These are phyloP conservation scores for Rhododendron williamsianum DNA, from an alignment of 148 eudicot genomes.

Conservation along the genomic window DNA sequence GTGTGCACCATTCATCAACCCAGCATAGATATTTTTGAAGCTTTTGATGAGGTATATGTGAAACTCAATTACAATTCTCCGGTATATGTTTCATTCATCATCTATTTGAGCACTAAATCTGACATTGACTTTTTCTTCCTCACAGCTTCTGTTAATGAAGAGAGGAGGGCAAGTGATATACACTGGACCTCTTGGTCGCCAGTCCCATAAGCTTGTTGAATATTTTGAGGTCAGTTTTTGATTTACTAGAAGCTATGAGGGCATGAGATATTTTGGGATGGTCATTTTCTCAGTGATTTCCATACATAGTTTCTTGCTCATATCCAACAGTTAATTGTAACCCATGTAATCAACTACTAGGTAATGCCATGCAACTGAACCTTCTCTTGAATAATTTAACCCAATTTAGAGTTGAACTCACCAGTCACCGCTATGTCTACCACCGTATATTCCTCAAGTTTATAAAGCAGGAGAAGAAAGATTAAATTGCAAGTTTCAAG, in stretches of 20 bases:
- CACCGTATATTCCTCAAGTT: not conserved
- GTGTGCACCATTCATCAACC: constrained; percentile 39
- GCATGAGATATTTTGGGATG: not conserved
- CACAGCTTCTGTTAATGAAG: constrained; percentile 45
- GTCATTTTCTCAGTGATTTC: not conserved
- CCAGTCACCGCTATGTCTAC: not conserved
- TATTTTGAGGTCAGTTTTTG: constrained; percentile 35
- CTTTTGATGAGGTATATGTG: constrained; percentile 38
- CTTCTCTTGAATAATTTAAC: not conserved
- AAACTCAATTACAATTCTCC: not conserved
- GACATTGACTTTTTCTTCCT: not conserved
- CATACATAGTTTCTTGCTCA: constrained; percentile 24
- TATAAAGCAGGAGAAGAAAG: not conserved
- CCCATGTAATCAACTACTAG: not conserved
- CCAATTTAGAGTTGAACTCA: not conserved
- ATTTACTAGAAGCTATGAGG: not conserved
- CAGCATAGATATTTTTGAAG: constrained; percentile 41
- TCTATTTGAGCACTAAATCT: not conserved
- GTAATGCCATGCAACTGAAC: not conserved
- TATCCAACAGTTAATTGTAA: not conserved
- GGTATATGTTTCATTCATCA: not conserved
- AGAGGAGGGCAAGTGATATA: constrained; percentile 52
- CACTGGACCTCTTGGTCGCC: constrained; percentile 38
- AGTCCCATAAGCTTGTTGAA: constrained; percentile 32
- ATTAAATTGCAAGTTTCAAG: not conserved